phyloP scores from a whole-genome alignment of 2,329 filamentous ascomycete genomes.

The Biscogniauxia sp. region DNA sequence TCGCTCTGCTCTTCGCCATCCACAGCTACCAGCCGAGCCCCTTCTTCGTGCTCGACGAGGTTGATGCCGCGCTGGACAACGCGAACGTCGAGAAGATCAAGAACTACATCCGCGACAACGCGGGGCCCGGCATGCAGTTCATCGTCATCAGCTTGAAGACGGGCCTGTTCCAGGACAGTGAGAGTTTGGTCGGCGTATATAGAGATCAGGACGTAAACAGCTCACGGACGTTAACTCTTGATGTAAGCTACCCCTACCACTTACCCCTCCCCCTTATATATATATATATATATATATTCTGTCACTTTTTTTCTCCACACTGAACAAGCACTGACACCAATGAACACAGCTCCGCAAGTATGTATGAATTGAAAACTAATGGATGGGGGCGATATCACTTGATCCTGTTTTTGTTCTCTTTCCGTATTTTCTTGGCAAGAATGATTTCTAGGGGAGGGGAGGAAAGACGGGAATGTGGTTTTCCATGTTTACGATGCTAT shows the following conservation, averaged over 20 bases:
- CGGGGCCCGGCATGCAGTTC: slow-evolving; percentile 96
- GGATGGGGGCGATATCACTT: neutral
- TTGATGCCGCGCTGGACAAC: slow-evolving; percentile 96
- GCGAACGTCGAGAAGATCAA: slow-evolving; percentile 95
- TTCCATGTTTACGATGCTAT: neutral
- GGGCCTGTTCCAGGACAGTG: slow-evolving; percentile 91
- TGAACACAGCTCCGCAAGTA: slow-evolving; percentile 30
- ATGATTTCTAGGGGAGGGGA: neutral
- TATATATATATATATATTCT: too few species aligned
- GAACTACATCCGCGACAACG: slow-evolving; percentile 92
- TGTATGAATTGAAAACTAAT: slow-evolving; percentile 11
- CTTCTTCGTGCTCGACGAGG: slow-evolving; percentile 97
- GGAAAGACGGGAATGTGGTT: neutral
- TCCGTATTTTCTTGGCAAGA: neutral
- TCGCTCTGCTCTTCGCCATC: slow-evolving; percentile 94
- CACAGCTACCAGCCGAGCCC: slow-evolving; percentile 94
- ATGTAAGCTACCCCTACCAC: slow-evolving; percentile 72
- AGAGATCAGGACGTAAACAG: slow-evolving; percentile 92
- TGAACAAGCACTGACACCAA: slow-evolving; percentile 17
- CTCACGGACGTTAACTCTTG: slow-evolving; percentile 85
- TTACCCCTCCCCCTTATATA: slow-evolving; percentile 5
- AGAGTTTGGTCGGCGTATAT: slow-evolving; percentile 94
- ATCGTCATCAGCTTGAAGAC: slow-evolving; percentile 97
- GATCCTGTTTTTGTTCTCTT: neutral
- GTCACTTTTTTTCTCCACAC: neutral